Evolutionary conservation across 2,329 filamentous ascomycete species (phyloP), one percentile per base, ranked within the genome.

Genomic region (Tolypocladium guangdongense): DNA sequence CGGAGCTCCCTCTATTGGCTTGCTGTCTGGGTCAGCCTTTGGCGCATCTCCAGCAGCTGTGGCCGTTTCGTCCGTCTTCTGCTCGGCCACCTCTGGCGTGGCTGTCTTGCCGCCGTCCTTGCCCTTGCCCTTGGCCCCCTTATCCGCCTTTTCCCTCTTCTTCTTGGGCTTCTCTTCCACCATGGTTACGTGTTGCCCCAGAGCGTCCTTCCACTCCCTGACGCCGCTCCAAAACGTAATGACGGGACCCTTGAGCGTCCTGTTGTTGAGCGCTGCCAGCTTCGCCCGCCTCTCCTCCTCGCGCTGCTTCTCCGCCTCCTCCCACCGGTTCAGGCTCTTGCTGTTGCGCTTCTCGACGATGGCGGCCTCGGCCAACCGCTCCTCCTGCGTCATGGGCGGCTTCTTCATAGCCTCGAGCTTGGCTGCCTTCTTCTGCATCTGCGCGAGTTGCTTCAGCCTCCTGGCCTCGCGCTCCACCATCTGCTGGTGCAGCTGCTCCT

Each of bases 161-260:
- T 75, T 74, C 64, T 83, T 84, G 58, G 75, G 74, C 62, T 80
- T 81, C 63, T 84, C 81, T 62, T 84, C 80, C 56, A 84, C 77
- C 57, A 84, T 77, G 2, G 76, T 77, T 38, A 86, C 77, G 57
- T 79, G 76, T 60, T 80, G 84, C 41, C 88, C 88, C 39, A 90
- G 78, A 27, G 86, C 87, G 62, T 89, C 85, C 53, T 86, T 78
- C 80, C 89, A 92, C 61, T 88, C 82, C 36, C 88, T 88, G 57
- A 89, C 81, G n/a, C 92, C 93, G 68, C 91, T 97, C 86, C 91
- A 96, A 68, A 88, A 92, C 2, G 88, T 89, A 43, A 96, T 84
- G 12, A 96, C 89, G 0, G 93, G 90, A 0, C 93, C 93, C 52
- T 92, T 85, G 10, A 97, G 78, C 50, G 87, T 89, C 49, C 91